A percentile compares a stretch with the other conserved stretches of the same genome.
Evolutionary conservation across 2,329 filamentous ascomycete species (phyloP).

Genomic region (Fonsecaea monophora): DNA sequence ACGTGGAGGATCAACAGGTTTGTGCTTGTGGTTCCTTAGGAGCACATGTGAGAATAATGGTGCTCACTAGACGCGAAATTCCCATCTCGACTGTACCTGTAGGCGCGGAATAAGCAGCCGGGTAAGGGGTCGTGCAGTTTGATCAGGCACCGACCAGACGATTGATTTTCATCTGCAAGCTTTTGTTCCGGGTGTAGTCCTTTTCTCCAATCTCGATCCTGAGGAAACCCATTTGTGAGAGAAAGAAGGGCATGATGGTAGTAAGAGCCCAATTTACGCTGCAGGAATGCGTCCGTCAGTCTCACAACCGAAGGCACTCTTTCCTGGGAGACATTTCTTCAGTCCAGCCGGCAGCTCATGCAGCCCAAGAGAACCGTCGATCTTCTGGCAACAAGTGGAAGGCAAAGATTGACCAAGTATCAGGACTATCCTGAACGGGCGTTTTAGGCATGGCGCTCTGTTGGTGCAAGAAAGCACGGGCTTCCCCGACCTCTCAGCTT

Average conservation of each 20-base stretch:
- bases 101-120: neutral
- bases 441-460: neutral
- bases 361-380: neutral
- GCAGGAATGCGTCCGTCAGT: neutral
- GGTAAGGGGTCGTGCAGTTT: neutral
- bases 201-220: neutral
- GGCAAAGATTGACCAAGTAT: neutral
- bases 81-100: neutral
- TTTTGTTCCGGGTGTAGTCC: neutral
- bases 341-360: neutral
- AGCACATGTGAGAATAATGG: neutral
- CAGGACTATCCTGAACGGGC: neutral
- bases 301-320: neutral
- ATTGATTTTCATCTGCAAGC: neutral
- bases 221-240: neutral
- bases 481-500: slow-evolving; percentile 19
- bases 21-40: neutral
- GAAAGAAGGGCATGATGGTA: neutral
- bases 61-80: no score
- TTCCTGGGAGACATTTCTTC: neutral
- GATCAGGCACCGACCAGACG: neutral
- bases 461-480: neutral
- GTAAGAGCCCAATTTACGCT: neutral
- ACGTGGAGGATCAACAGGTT: neutral
- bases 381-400: neutral